phyloP scores from a whole-genome alignment of 495 filamentous ascomycete species.

The Daldinia concentrica region DNA sequence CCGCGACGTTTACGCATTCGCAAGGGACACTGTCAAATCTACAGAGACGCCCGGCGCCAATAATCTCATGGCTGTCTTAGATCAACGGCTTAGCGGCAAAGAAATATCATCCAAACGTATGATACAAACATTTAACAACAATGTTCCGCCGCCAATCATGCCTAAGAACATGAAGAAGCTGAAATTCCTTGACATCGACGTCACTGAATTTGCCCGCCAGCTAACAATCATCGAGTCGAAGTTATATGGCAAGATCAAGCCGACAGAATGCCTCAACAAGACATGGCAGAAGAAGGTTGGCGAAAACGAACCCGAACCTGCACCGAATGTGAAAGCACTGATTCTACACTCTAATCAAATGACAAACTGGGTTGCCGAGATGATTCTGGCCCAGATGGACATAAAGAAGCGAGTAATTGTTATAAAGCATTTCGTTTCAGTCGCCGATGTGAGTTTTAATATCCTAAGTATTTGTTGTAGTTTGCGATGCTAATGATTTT shows the following conservation, averaged over 20 bases:
- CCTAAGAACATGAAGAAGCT: slow-evolving; percentile 99
- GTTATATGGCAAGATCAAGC: slow-evolving; percentile 93
- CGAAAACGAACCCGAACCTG: slow-evolving; percentile 85
- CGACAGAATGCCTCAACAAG: slow-evolving; percentile 96
- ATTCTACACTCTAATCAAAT: slow-evolving; percentile 98
- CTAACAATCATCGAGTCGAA: slow-evolving; percentile 96
- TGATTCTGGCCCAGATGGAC: slow-evolving; percentile 94
- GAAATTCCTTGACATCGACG: slow-evolving; percentile 97
- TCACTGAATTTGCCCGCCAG: slow-evolving; percentile 93
- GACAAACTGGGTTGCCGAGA: slow-evolving; percentile 99
- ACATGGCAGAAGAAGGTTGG: slow-evolving; percentile 95
- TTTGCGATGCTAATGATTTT: slow-evolving; percentile 37
- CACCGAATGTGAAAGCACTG: slow-evolving; percentile 91
- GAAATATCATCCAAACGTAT: slow-evolving; percentile 87
- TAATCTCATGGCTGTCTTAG: slow-evolving; percentile 81
- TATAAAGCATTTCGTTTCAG: slow-evolving; percentile 96
- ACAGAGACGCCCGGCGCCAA: slow-evolving; percentile 89
- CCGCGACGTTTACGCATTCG: slow-evolving; percentile 87
- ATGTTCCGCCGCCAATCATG: slow-evolving; percentile 86
- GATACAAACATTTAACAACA: slow-evolving; percentile 81
- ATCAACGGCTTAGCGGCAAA: slow-evolving; percentile 86
- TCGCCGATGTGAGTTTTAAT: slow-evolving; percentile 80
- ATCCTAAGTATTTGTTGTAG: background rate
- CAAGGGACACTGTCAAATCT: slow-evolving; percentile 88
- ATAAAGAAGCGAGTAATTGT: slow-evolving; percentile 96